phyloP scores from a whole-genome alignment of 2,329 filamentous ascomycete species.

The Neoscytalidium dimidiatum region DNA sequence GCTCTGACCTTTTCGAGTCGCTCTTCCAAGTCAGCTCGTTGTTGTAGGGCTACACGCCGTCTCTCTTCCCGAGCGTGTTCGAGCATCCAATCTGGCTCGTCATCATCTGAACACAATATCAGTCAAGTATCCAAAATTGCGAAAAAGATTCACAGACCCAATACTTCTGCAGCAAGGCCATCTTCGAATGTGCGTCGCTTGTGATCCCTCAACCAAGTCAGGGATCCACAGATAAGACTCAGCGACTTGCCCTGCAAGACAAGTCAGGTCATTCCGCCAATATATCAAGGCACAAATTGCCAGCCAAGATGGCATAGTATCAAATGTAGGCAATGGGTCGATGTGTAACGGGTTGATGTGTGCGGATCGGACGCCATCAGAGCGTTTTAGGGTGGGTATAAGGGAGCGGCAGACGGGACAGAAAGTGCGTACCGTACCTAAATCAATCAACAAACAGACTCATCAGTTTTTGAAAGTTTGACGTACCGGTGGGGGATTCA shows the following conservation, averaged over 20 bases:
- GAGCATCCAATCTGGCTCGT: slow-evolving; percentile 83
- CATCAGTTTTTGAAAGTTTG: neutral
- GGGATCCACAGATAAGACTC: slow-evolving; percentile 82
- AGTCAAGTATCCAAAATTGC: neutral
- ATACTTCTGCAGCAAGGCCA: slow-evolving; percentile 49
- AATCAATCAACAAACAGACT: slow-evolving; percentile 3
- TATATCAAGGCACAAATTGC: too few species aligned
- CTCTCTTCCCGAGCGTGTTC: slow-evolving; percentile 73
- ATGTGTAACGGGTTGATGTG: too few species aligned
- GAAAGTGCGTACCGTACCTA: slow-evolving; percentile 44
- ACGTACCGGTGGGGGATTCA: slow-evolving; percentile 85
- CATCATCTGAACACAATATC: slow-evolving; percentile 47
- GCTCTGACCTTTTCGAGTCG: slow-evolving; percentile 64
- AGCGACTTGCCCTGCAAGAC: slow-evolving; percentile 74
- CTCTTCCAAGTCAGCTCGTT: slow-evolving; percentile 73
- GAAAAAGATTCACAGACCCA: slow-evolving; percentile 30
- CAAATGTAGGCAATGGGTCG: too few species aligned
- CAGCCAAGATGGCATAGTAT: too few species aligned
- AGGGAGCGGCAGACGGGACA: neutral
- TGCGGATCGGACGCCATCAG: too few species aligned
- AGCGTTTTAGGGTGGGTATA: neutral
- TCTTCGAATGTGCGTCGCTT: slow-evolving; percentile 64
- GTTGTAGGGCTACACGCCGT: slow-evolving; percentile 64
- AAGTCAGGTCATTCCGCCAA: neutral
- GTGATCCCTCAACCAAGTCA: slow-evolving; percentile 88